Evolutionary conservation across 1,284 basidiomycete species (phyloP), one percentile per base, ranked within the genome.

Genomic region (Fomitopsis palustris): DNA sequence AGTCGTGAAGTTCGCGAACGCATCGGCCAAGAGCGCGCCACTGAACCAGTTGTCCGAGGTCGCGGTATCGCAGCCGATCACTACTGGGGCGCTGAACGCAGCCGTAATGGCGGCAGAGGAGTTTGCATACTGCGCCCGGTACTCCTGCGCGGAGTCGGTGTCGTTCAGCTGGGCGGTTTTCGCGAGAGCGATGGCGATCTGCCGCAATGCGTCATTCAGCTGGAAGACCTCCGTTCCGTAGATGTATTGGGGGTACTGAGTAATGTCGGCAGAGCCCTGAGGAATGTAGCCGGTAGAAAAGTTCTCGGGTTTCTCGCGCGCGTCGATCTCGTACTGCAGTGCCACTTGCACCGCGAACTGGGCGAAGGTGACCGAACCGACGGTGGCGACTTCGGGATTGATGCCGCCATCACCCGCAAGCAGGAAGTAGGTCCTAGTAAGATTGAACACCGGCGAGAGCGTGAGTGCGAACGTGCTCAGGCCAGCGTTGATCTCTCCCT

Each of bases 191-290:
- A 33, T 33, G 2, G 31, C 31, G 14, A 66, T 61, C 49, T 75
- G 72, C n/a, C 78, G 72, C 14, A 82, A 70, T 57, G 72, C 73
- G 38, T 77, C 76, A 69, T 82, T 82, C 57, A 82, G 66, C 67
- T 80, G 77, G 64, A 77, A 82, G 12, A 81, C 74, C 69, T 83
- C 80, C 17, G 79, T 81, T 23, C 81, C 81, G 64, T 82, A 80
- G 41, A 78, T 66, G 33, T 62, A 62, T 8, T 60, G 58, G 0
- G 77, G 73, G 49, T 69, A 70, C 35, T 72, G 53, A 35, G 67
- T 70, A 0, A 77, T 77, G n/a, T 62, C 62, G 23, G 49, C 62
- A 3, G 77, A 69, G 1, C 75, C 77, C 43, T 70, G 72, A 9
- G 71, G 69, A 60, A 77, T 74, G 67, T 78, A 81, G 1, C 78